These are phyloP conservation scores for Aspergillus udagawae DNA, from an alignment of 2,329 filamentous ascomycete species.

Conservation along the genomic window DNA sequence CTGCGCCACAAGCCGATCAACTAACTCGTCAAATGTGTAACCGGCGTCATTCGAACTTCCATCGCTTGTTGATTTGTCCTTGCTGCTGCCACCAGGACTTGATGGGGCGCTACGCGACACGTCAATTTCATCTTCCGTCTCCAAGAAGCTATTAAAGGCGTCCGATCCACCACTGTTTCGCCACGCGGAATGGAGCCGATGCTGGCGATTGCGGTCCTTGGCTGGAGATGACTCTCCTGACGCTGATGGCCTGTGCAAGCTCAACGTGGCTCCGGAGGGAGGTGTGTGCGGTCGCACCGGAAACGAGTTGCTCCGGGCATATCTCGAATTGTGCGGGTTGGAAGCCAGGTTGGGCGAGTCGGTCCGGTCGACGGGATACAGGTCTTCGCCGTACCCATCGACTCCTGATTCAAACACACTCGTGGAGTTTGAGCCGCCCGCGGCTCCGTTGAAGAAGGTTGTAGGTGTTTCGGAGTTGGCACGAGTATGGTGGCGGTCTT, in stretches of 20 bases:
- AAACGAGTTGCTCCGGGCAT: slow-evolving; percentile 48
- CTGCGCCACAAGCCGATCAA: slow-evolving; percentile 79
- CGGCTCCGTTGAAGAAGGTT: slow-evolving; percentile 50
- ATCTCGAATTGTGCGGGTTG: slow-evolving; percentile 33
- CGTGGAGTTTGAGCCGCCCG: slow-evolving; percentile 31
- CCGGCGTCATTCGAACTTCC: slow-evolving; percentile 34
- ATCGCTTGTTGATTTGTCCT: slow-evolving; percentile 31
- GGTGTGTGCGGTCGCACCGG: slow-evolving; percentile 47
- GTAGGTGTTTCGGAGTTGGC: slow-evolving; percentile 64
- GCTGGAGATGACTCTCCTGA: slow-evolving; percentile 27
- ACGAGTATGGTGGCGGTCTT: slow-evolving; percentile 62
- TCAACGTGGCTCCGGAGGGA: slow-evolving; percentile 33
- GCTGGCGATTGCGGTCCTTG: slow-evolving; percentile 28
- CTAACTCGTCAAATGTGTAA: slow-evolving; percentile 60
- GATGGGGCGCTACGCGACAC: slow-evolving; percentile 23
- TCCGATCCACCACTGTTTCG: slow-evolving; percentile 39
- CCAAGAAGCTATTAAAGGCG: slow-evolving; percentile 40
- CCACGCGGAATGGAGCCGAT: slow-evolving; percentile 35
- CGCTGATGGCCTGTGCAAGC: slow-evolving; percentile 27
- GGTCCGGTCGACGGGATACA: slow-evolving; percentile 28
- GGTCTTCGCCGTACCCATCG: slow-evolving; percentile 32
- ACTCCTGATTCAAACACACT: slow-evolving; percentile 31
- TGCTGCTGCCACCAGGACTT: slow-evolving; percentile 23
- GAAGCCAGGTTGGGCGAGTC: slow-evolving; percentile 35
- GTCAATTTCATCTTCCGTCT: slow-evolving; percentile 42